Evolutionary conservation across 1,284 basidiomycete genomes (phyloP).

Genomic region (Mycena sp.): DNA sequence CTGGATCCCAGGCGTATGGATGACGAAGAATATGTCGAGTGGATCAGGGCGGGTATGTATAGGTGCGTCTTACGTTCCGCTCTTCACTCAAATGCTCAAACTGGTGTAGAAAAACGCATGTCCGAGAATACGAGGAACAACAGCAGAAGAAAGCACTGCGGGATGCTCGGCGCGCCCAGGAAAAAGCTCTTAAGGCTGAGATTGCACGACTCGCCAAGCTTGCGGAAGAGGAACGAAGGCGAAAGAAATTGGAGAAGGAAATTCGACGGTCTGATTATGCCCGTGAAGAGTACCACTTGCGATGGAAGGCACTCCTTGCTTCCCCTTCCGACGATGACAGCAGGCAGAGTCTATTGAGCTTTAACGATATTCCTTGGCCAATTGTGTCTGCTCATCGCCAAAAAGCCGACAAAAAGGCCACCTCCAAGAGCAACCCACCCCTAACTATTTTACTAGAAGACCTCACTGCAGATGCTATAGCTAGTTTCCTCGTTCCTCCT

Average conservation of each 20-base stretch:
- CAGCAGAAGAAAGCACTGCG: constrained; percentile 61
- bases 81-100: constrained; percentile 7
- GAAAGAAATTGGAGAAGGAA: constrained; percentile 56
- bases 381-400: constrained; percentile 52
- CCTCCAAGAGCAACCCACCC: constrained; percentile 10
- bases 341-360: constrained; percentile 42
- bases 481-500: constrained; percentile 60
- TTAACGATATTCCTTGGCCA: constrained; percentile 86
- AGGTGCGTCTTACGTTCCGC: constrained; percentile 51
- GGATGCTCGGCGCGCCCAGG: constrained; percentile 59
- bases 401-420: constrained; percentile 22
- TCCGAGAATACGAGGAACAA: constrained; percentile 70
- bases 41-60: constrained; percentile 83
- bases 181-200: constrained; percentile 64
- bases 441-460: constrained; percentile 51
- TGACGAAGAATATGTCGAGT: constrained; percentile 87
- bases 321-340: constrained; percentile 31
- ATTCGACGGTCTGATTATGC: constrained; percentile 52
- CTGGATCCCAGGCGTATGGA: constrained; percentile 72
- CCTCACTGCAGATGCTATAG: constrained; percentile 66
- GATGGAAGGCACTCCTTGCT: constrained; percentile 65
- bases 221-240: constrained; percentile 59
- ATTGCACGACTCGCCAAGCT: constrained; percentile 58
- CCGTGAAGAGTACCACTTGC: constrained; percentile 62
- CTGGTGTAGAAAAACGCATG: constrained; percentile 67